Evolutionary conservation across 495 filamentous ascomycete genomes (phyloP).

Genomic region (Trypethelium eluteriae): DNA sequence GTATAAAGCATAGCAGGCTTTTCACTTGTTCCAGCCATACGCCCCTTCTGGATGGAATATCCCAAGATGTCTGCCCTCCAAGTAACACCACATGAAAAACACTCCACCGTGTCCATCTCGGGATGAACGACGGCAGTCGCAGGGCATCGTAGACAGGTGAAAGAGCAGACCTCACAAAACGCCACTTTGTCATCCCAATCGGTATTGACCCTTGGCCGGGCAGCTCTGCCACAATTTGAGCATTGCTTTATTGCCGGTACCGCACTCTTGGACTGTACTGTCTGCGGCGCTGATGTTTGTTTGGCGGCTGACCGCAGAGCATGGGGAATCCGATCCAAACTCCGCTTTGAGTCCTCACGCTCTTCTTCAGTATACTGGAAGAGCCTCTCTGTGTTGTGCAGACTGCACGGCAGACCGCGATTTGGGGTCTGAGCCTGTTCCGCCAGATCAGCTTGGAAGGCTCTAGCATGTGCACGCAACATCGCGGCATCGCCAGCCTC

Average conservation of each 20-base stretch:
- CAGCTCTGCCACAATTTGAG: conserved; percentile 21
- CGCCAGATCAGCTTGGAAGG: neutral
- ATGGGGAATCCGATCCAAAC: conserved; percentile 1
- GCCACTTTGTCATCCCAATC: neutral
- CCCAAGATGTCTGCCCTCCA: conserved; percentile 5
- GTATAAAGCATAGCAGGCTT: neutral
- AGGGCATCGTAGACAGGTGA: conserved; percentile 25
- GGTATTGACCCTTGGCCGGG: conserved; percentile 16
- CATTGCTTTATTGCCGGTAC: conserved; percentile 22
- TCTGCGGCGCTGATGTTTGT: neutral
- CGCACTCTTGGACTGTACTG: conserved; percentile 14
- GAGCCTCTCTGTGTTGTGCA: neutral
- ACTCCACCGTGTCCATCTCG: neutral
- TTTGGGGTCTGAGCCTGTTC: no score
- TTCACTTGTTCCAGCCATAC: neutral
- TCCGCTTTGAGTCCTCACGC: neutral
- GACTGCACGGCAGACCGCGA: neutral
- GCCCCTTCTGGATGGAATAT: neutral
- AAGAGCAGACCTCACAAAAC: conserved; percentile 26
- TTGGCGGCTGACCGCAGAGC: neutral
- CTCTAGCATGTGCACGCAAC: neutral
- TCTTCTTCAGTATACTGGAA: neutral
- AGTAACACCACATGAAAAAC: neutral
- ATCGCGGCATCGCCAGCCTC: neutral
- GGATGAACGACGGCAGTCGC: neutral